Evolutionary conservation across 23 red algal genomes (phyloP).

Genomic region (Gracilaria gracilis): DNA sequence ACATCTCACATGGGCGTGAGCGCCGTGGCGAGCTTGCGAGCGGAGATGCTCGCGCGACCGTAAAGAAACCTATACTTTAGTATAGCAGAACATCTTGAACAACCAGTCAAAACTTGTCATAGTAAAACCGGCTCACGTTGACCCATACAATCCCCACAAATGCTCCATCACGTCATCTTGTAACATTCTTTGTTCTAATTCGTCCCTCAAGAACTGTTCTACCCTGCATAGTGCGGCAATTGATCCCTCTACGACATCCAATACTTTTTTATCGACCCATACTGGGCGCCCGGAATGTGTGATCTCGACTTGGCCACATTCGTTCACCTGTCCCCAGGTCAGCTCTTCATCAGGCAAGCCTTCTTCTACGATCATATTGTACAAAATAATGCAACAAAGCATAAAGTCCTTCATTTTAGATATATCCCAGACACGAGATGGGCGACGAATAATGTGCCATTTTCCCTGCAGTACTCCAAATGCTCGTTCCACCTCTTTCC

Average conservation of each 20-base stretch:
- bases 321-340: background rate
- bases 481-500: constrained; percentile 33
- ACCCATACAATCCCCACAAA: too few relatives aligned
- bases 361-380: constrained; percentile 60
- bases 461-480: too few relatives aligned
- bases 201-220: background rate
- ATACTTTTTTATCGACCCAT: background rate
- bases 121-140: too few relatives aligned
- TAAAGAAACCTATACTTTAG: too few relatives aligned
- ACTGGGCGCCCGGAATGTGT: background rate
- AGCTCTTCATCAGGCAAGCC: background rate
- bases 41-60: too few relatives aligned
- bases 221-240: constrained; percentile 16
- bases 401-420: background rate
- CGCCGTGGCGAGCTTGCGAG: too few relatives aligned
- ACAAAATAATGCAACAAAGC: constrained; percentile 43
- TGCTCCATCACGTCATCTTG: too few relatives aligned
- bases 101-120: too few relatives aligned
- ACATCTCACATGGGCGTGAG: too few relatives aligned
- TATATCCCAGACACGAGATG: too few relatives aligned
- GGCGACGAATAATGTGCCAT: too few relatives aligned
- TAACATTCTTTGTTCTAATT: constrained; percentile 10
- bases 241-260: background rate
- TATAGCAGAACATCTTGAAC: too few relatives aligned
- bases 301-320: background rate